These are phyloP conservation scores for Lichtheimia ornata DNA, from an alignment of 371 early-diverging fungal species.

Conservation along the genomic window DNA sequence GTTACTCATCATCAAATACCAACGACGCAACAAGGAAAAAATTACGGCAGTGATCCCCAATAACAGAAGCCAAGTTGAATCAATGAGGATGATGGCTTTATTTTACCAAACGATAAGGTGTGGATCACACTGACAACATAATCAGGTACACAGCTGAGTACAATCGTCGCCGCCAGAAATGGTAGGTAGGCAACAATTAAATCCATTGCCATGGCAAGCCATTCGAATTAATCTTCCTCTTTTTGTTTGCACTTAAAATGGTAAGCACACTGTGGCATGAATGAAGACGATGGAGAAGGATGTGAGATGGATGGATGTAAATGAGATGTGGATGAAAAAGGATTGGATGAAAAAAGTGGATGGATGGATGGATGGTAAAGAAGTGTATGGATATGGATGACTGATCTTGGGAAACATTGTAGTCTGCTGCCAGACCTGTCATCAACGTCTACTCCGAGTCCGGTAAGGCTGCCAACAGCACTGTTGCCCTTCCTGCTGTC, in stretches of 20 bases:
- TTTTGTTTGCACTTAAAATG: conserved; percentile 5
- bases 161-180: too few relatives aligned
- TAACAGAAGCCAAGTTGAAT: too few relatives aligned
- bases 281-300: not conserved
- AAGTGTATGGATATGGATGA: not conserved
- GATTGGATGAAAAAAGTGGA: not conserved
- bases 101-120: too few relatives aligned
- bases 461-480: conserved; percentile 73
- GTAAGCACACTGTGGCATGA: not conserved
- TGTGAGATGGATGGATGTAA: not conserved
- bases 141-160: too few relatives aligned
- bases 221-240: conserved; percentile 1
- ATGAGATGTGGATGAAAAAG: too few relatives aligned
- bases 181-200: too few relatives aligned
- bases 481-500: conserved; percentile 93
- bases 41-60: too few relatives aligned
- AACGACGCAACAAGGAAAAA: too few relatives aligned
- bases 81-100: too few relatives aligned
- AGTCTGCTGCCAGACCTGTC: conserved; percentile 81
- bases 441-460: conserved; percentile 88
- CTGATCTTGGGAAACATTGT: not conserved
- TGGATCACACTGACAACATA: too few relatives aligned
- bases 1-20: too few relatives aligned
- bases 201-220: too few relatives aligned
- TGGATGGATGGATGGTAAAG: conserved; percentile 2